A percentile compares a stretch with the other conserved stretches of the same genome.
Evolutionary conservation across 2,329 filamentous ascomycete genomes (phyloP).

Genomic region (Xylaria hypoxylon): DNA sequence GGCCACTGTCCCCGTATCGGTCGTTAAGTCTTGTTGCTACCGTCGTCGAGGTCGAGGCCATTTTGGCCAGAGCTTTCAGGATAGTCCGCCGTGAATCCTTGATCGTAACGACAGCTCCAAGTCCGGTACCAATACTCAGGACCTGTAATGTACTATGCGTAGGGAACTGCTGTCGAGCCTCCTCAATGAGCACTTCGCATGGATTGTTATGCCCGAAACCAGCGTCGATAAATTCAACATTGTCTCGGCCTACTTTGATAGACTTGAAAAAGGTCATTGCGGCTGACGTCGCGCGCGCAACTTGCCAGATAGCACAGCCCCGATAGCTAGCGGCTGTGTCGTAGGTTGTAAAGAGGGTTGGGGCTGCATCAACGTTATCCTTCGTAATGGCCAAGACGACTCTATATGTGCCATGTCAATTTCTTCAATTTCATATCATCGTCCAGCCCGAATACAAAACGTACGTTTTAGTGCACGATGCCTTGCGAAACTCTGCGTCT

Average conservation of each 20-base stretch:
- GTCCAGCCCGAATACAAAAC: slow-evolving; percentile 4
- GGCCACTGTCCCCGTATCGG: slow-evolving; percentile 34
- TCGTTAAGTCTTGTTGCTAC: slow-evolving; percentile 36
- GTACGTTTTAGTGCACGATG: slow-evolving; percentile 45
- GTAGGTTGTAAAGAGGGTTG: slow-evolving; percentile 48
- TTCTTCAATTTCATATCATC: no score
- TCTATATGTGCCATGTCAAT: slow-evolving; percentile 9
- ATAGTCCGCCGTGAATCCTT: slow-evolving; percentile 34
- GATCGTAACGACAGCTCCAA: slow-evolving; percentile 41
- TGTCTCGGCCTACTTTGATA: slow-evolving; percentile 45
- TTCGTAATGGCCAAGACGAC: slow-evolving; percentile 44
- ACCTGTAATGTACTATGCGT: slow-evolving; percentile 23
- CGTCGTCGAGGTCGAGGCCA: slow-evolving; percentile 36
- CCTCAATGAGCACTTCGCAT: slow-evolving; percentile 47
- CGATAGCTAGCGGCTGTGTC: slow-evolving; percentile 39
- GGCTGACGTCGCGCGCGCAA: slow-evolving; percentile 49
- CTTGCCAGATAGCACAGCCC: slow-evolving; percentile 48
- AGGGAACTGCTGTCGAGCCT: slow-evolving; percentile 46
- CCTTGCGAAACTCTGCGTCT: slow-evolving; percentile 42
- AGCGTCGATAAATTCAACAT: slow-evolving; percentile 49
- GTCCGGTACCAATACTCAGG: slow-evolving; percentile 48
- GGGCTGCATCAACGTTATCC: slow-evolving; percentile 45
- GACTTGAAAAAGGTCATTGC: slow-evolving; percentile 50
- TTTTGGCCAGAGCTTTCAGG: slow-evolving; percentile 40
- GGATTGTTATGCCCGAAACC: slow-evolving; percentile 52